Base-by-base conservation (phyloP, 352 stramenopile species). In the Detonula confervacea region DNA sequence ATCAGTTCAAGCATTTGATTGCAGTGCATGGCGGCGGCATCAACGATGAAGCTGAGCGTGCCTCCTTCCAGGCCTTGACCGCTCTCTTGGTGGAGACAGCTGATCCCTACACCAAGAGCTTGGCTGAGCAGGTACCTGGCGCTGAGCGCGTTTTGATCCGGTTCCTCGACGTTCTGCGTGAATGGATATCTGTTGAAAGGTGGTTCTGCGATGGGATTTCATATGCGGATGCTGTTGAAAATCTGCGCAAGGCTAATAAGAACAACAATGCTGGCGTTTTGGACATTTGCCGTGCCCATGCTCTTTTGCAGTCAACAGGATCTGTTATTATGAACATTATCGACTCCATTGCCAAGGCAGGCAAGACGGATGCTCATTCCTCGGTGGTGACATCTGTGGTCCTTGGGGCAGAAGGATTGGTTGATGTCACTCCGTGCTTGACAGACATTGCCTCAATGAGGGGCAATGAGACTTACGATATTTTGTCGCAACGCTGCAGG, bases 401-500 rank as follows among this genome's bases (percentile, higher is more conserved):
- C 30, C 54, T 87, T 20, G 89, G 89, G 30, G 88, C 91, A 22
- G 83, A 87, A 59, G 89, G 89, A 44, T 76, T 95, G n/a, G 77
- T 79, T 24, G 75, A 88, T 70, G 78, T 85, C 33, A 84, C 86
- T 27, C 88, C 91, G 42, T 90, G 88, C 24, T 85, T 95, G 39
- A 89, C 91, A 24, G 89, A 95, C 55, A 93, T 95, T 63, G 89
- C 87, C 20, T 84, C 87, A 2, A 92, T 95, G 88, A 86, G 84
- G n/a, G 83, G 86, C 8, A 89, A 88, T 64, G 73, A 88, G 24
- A 87, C 77, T 29, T 98, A 98, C 89, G 97, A 95, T 52, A 81
- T 96, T 11, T 89, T 99, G 42, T 95, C 97, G 8, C 90, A 98
- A 61, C 91, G 97, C 78, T 97, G 97, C 24, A 93, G 97, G 69